Percentiles rank a stretch among this genome's conserved stretches.
Evolutionary conservation across 164 flowering plant species (phyloP).

Genomic region (Aristolochia contorta): DNA sequence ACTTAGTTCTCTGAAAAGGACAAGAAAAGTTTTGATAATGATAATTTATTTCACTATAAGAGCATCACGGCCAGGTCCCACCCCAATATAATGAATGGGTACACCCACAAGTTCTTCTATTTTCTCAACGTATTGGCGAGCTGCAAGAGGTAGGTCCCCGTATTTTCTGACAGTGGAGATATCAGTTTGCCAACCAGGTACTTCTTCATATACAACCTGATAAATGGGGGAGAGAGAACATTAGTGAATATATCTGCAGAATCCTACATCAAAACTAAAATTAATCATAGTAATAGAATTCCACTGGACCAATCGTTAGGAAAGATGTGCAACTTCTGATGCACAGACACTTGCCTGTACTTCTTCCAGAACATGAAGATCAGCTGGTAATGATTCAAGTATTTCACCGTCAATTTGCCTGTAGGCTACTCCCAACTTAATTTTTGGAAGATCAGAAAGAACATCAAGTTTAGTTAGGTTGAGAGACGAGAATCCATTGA

Average conservation of each 20-base stretch:
- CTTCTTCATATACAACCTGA: slow-evolving; percentile 77
- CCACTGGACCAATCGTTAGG: background rate
- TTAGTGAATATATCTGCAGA: background rate
- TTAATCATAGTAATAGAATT: background rate
- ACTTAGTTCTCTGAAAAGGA: background rate
- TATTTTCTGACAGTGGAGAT: slow-evolving; percentile 63
- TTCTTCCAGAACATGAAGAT: slow-evolving; percentile 64
- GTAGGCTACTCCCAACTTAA: slow-evolving; percentile 70
- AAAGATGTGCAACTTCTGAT: background rate
- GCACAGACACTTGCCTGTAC: slow-evolving; percentile 34
- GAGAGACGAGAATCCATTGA: slow-evolving; percentile 82
- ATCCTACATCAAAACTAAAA: background rate
- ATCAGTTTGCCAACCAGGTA: slow-evolving; percentile 80
- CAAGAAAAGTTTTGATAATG: background rate
- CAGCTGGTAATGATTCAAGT: slow-evolving; percentile 68
- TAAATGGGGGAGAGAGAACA: slow-evolving; percentile 8
- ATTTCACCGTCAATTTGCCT: slow-evolving; percentile 48
- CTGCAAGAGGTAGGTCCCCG: slow-evolving; percentile 58
- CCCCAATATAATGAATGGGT: slow-evolving; percentile 84
- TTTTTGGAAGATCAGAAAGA: slow-evolving; percentile 64
- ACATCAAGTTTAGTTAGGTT: slow-evolving; percentile 94
- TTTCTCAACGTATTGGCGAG: slow-evolving; percentile 67
- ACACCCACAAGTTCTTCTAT: slow-evolving; percentile 82
- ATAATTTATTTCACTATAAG: slow-evolving; percentile 55
- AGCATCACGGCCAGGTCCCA: slow-evolving; percentile 91